phyloP scores from a whole-genome alignment of 129 eudicot genomes.

The Chrysanthemum lavandulifolium region DNA sequence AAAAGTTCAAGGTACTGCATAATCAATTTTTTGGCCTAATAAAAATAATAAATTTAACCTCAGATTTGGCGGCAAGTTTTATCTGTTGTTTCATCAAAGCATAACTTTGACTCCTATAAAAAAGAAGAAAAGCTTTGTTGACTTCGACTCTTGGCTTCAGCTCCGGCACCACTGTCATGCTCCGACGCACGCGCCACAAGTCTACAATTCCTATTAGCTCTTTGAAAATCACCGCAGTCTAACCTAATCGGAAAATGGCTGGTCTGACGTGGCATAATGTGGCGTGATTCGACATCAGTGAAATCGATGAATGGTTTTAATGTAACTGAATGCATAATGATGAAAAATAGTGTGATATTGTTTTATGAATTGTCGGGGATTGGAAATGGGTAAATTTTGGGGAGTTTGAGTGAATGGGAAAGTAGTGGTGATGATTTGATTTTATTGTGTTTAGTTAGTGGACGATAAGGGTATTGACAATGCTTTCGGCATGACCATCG shows the following conservation, averaged over 20 bases:
- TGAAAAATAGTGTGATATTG: no score
- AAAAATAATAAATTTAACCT: constrained; percentile 37
- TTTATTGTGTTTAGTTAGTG: no score
- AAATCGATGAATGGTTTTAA: no score
- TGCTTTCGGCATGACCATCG: no score
- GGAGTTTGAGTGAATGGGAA: no score
- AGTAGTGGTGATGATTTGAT: no score
- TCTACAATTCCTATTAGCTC: constrained; percentile 23
- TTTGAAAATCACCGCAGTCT: constrained; percentile 6
- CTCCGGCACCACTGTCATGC: constrained; percentile 41
- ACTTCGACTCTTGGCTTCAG: constrained; percentile 43
- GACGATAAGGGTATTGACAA: no score
- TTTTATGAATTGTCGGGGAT: no score
- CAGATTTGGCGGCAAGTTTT: constrained; percentile 94
- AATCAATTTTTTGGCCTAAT: neutral
- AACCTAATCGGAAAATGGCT: constrained; percentile 28
- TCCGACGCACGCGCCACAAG: constrained; percentile 56
- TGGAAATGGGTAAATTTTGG: no score
- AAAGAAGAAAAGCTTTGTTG: constrained; percentile 39
- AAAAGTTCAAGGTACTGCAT: no score
- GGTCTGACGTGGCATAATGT: constrained; percentile 23
- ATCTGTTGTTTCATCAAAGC: constrained; percentile 84
- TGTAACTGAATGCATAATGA: no score
- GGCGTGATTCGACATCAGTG: constrained; percentile 21
- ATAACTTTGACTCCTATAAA: constrained; percentile 71